Evolutionary conservation across 306 rosid genomes (phyloP).

Genomic region (Cucurbita pepo): DNA sequence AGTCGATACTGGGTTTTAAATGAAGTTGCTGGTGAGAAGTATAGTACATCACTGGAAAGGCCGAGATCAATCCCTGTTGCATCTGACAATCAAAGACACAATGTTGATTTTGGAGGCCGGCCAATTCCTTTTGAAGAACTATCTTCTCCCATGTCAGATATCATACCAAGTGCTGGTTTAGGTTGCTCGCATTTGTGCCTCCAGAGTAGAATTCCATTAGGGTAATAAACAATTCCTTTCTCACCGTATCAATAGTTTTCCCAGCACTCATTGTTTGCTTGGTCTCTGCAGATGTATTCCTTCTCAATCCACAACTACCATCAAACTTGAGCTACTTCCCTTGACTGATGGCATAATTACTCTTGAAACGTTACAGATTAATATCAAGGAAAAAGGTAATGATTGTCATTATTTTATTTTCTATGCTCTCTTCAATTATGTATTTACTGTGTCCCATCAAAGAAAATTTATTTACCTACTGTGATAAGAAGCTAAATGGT

Average conservation of each 20-base stretch:
- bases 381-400: constrained; percentile 79
- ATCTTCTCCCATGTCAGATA: constrained; percentile 31
- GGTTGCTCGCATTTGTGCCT: constrained; percentile 88
- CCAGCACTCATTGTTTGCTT: constrained; percentile 8
- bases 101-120: constrained; percentile 15
- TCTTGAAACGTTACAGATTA: constrained; percentile 68
- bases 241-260: background rate
- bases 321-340: constrained; percentile 91
- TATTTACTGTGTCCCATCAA: background rate
- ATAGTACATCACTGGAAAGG: constrained; percentile 17
- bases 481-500: background rate
- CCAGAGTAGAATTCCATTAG: constrained; percentile 92
- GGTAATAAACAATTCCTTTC: constrained; percentile 34
- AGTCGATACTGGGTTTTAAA: constrained; percentile 57
- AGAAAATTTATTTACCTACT: background rate
- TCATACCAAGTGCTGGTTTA: constrained; percentile 41
- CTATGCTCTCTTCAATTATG: background rate
- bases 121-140: constrained; percentile 26
- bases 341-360: constrained; percentile 81
- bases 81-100: constrained; percentile 28
- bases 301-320: constrained; percentile 57
- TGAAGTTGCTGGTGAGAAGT: constrained; percentile 35
- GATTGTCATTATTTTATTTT: background rate
- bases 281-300: constrained; percentile 53
- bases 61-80: constrained; percentile 28